These are phyloP conservation scores for Biscutella auriculata DNA, from an alignment of 441 rosid species.

Conservation along the genomic window DNA sequence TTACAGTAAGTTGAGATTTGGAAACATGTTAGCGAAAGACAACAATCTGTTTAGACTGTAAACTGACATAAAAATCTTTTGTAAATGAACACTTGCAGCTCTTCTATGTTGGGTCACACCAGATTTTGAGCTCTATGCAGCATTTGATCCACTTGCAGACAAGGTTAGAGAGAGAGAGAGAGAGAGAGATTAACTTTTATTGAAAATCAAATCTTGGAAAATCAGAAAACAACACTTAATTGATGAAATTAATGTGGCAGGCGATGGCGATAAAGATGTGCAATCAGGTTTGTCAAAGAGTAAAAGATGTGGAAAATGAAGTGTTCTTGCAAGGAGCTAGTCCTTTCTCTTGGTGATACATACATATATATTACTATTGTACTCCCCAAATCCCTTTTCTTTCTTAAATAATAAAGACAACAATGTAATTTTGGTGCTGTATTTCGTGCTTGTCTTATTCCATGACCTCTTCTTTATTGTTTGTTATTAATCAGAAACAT, in stretches of 20 bases:
- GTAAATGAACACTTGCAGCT: constrained; percentile 40
- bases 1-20: constrained; percentile 38
- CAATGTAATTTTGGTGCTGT: too few species aligned
- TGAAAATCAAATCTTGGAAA: too few species aligned
- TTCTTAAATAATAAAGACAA: too few species aligned
- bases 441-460: too few species aligned
- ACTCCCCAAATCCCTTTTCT: too few species aligned
- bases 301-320: constrained; percentile 91
- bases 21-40: neutral
- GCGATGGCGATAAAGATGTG: constrained; percentile 88
- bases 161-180: too few species aligned
- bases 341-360: constrained; percentile 88
- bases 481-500: too few species aligned
- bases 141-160: constrained; percentile 95
- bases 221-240: too few species aligned
- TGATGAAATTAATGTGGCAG: constrained; percentile 26
- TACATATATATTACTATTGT: neutral
- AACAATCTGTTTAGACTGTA: neutral
- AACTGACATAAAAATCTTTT: neutral
- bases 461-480: too few species aligned
- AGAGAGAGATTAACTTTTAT: too few species aligned
- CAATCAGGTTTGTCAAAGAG: constrained; percentile 85
- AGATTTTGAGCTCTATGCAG: constrained; percentile 94
- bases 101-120: constrained; percentile 94
- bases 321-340: constrained; percentile 92